Conservation (phyloP, 805 yeast species). For the Torulaspora maleeae region DNA sequence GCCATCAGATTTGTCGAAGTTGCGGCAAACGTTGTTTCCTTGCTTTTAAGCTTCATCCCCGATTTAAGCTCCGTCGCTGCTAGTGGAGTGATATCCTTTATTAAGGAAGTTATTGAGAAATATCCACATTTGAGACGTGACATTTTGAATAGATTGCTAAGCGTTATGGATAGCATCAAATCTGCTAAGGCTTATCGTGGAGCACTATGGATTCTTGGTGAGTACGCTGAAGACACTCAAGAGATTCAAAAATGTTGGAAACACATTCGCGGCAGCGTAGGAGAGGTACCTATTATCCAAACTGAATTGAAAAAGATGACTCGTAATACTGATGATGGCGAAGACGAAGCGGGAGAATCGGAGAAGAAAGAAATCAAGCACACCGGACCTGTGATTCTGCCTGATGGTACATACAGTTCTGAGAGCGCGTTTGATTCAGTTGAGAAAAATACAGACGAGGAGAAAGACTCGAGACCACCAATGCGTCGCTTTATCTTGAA, state of each 20-base stretch:
- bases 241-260: slow-evolving; percentile 84
- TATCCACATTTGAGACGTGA: slow-evolving; percentile 72
- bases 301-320: slow-evolving; percentile 52
- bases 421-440: slow-evolving; percentile 82
- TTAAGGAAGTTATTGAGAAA: slow-evolving; percentile 90
- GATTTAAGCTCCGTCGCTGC: slow-evolving; percentile 85
- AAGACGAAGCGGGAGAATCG: slow-evolving; percentile 30
- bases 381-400: slow-evolving; percentile 76
- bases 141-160: slow-evolving; percentile 59
- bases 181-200: slow-evolving; percentile 92
- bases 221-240: slow-evolving; percentile 66
- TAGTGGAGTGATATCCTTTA: slow-evolving; percentile 81
- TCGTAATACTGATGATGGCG: slow-evolving; percentile 35
- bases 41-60: slow-evolving; percentile 78
- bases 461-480: slow-evolving; percentile 56
- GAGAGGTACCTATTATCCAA: slow-evolving; percentile 85
- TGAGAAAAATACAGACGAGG: slow-evolving; percentile 58
- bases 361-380: slow-evolving; percentile 30
- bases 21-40: slow-evolving; percentile 84
- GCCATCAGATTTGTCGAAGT: slow-evolving; percentile 87
- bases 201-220: slow-evolving; percentile 94
- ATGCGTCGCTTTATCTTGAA: slow-evolving; percentile 73
- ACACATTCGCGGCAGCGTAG: slow-evolving; percentile 73
- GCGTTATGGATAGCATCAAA: slow-evolving; percentile 59
- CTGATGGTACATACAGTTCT: slow-evolving; percentile 99